Percentiles rank a stretch among this genome's conserved stretches.
phyloP scores from a whole-genome alignment of 1,139 yeast species.

The Cylindricascospora bacillispora region DNA sequence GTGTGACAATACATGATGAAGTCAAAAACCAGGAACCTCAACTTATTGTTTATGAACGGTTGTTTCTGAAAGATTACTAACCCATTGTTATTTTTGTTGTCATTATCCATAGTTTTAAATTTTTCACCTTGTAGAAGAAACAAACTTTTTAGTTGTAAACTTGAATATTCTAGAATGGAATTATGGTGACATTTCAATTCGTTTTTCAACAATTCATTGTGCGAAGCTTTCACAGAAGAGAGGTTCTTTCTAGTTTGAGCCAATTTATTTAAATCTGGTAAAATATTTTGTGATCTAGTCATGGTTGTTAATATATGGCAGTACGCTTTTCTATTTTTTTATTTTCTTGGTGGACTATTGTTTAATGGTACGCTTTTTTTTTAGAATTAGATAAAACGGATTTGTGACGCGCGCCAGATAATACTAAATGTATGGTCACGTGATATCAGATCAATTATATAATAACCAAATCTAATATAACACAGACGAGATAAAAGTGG shows the following conservation, averaged over 20 bases:
- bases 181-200: conserved; percentile 10
- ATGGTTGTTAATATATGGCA: no score
- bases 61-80: conserved; percentile 9
- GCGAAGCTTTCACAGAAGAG: conserved; percentile 8
- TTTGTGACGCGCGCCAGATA: no score
- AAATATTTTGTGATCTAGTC: no score
- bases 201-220: conserved; percentile 8
- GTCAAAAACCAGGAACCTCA: conserved; percentile 42
- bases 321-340: no score
- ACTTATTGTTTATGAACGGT: conserved; percentile 15
- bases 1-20: conserved; percentile 78
- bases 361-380: no score
- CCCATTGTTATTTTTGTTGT: conserved; percentile 4
- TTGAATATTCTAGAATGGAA: conserved; percentile 11
- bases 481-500: no score
- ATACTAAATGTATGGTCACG: no score
- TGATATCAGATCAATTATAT: no score
- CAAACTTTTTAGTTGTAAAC: conserved; percentile 8
- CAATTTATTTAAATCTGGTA: conserved; percentile 8
- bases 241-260: conserved; percentile 11
- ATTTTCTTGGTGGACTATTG: no score
- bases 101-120: conserved; percentile 1
- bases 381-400: no score
- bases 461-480: no score
- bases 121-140: conserved; percentile 2